Evolutionary conservation across 176 grass and related monocot genomes (phyloP).

Genomic region (Thalia dealbata): DNA sequence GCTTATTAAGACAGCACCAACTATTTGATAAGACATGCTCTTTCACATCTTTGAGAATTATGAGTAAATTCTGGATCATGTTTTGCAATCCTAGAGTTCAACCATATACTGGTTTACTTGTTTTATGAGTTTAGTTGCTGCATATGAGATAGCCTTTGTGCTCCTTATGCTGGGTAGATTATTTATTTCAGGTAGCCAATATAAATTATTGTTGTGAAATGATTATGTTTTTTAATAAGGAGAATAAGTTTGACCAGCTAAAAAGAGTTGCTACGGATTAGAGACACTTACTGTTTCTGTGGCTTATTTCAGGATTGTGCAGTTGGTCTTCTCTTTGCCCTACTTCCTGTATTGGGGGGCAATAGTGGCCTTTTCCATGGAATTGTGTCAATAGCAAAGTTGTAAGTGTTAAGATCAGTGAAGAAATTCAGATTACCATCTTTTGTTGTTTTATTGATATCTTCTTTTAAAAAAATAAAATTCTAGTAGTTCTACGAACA

Average conservation of each 20-base stretch:
- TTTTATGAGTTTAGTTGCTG: background rate
- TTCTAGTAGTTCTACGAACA: background rate
- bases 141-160: background rate
- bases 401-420: slow-evolving; percentile 42
- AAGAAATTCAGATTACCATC: background rate
- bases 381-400: slow-evolving; percentile 84
- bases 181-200: background rate
- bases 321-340: slow-evolving; percentile 84
- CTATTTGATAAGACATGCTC: background rate
- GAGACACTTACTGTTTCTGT: slow-evolving; percentile 9
- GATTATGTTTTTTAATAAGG: background rate
- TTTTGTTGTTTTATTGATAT: background rate
- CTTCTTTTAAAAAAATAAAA: background rate
- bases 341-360: slow-evolving; percentile 91
- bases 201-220: background rate
- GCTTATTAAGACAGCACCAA: background rate
- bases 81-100: background rate
- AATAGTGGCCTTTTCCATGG: slow-evolving; percentile 74
- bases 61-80: background rate
- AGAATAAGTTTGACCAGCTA: background rate
- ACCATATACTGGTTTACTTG: background rate
- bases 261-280: background rate
- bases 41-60: background rate
- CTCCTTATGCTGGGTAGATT: background rate
- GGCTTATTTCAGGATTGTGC: slow-evolving; percentile 82